These are phyloP conservation scores for Ambrosiella cleistominuta DNA, from an alignment of 2,329 filamentous ascomycete genomes.

Conservation along the genomic window DNA sequence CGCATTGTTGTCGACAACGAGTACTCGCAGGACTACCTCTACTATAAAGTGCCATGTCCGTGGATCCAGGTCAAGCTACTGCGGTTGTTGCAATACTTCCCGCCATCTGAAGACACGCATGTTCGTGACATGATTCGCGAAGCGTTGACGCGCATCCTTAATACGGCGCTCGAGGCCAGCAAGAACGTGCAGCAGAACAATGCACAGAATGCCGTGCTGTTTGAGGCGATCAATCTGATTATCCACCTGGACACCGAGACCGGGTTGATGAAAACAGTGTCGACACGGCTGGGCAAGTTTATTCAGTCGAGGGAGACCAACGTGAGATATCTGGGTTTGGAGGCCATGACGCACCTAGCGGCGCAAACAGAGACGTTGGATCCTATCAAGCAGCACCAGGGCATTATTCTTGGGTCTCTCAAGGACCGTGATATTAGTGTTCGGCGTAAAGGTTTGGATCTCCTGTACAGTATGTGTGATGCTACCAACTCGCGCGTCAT, in stretches of 20 bases:
- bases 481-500: slow-evolving; percentile 84
- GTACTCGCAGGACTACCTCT: slow-evolving; percentile 78
- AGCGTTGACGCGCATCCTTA: slow-evolving; percentile 77
- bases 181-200: slow-evolving; percentile 99
- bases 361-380: slow-evolving; percentile 85
- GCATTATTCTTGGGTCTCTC: slow-evolving; percentile 83
- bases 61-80: slow-evolving; percentile 96
- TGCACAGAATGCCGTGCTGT: slow-evolving; percentile 91
- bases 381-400: slow-evolving; percentile 95
- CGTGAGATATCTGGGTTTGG: slow-evolving; percentile 83
- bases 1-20: slow-evolving; percentile 82
- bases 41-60: slow-evolving; percentile 98
- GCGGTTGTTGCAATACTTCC: slow-evolving; percentile 85
- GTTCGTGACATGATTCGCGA: slow-evolving; percentile 82
- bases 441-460: slow-evolving; percentile 80
- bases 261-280: slow-evolving; percentile 90
- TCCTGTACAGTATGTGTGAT: slow-evolving; percentile 99
- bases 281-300: slow-evolving; percentile 75
- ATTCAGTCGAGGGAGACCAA: slow-evolving; percentile 96
- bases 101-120: slow-evolving; percentile 91
- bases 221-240: slow-evolving; percentile 95
- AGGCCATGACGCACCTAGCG: slow-evolving; percentile 96
- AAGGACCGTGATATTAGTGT: slow-evolving; percentile 96
- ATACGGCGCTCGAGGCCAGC: slow-evolving; percentile 77
- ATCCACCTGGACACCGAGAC: slow-evolving; percentile 95